Conservation (phyloP, 495 filamentous ascomycete species). For the Lineolata rhizophorae region DNA sequence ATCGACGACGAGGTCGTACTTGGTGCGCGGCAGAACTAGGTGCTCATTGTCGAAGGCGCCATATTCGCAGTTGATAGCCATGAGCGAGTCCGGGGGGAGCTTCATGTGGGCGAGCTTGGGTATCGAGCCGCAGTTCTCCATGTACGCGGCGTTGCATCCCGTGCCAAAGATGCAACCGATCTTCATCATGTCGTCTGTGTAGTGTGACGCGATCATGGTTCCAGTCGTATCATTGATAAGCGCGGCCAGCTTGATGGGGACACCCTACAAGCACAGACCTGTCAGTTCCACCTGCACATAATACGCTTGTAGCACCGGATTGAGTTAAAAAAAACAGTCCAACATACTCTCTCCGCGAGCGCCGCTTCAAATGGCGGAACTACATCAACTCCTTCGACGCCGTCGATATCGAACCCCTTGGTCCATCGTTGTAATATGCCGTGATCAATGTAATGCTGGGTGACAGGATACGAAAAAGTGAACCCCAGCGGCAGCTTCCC, state of each 20-base stretch:
- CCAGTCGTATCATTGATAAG: conserved; percentile 97
- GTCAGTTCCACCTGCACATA: conserved; percentile 1
- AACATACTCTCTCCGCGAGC: conserved; percentile 47
- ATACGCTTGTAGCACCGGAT: too few species aligned
- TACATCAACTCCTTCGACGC: conserved; percentile 86
- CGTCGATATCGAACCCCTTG: conserved; percentile 94
- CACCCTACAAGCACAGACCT: conserved; percentile 37
- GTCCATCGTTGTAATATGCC: conserved; percentile 95
- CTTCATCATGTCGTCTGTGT: conserved; percentile 77
- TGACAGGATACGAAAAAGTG: conserved; percentile 95
- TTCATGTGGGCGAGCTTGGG: conserved; percentile 90
- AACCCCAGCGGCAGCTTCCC: conserved; percentile 71
- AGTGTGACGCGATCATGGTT: conserved; percentile 93
- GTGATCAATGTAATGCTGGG: conserved; percentile 90
- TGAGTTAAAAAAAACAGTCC: not conserved
- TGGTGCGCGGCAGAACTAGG: conserved; percentile 71
- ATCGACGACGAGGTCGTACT: conserved; percentile 69
- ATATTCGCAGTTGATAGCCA: conserved; percentile 99
- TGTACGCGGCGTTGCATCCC: conserved; percentile 95
- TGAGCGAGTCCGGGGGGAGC: conserved; percentile 68
- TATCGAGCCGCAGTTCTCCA: conserved; percentile 78
- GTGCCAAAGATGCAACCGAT: conserved; percentile 98
- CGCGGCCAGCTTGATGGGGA: conserved; percentile 84
- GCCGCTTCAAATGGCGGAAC: conserved; percentile 82
- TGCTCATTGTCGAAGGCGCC: conserved; percentile 97